These are phyloP conservation scores for Amaranthus tricolor DNA, from an alignment of 179 eudicot species.

Conservation along the genomic window DNA sequence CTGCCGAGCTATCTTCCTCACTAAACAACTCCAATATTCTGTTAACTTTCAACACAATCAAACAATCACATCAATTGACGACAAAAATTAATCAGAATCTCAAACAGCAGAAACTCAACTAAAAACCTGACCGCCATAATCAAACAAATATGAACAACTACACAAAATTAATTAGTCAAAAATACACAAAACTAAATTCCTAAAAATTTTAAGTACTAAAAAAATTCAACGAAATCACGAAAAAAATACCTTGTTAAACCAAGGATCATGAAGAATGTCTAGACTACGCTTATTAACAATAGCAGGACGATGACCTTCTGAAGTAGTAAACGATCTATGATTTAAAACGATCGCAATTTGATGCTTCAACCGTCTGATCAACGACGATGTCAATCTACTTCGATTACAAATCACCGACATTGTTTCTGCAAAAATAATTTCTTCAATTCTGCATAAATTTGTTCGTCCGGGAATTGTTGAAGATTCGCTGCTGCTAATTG, in stretches of 20 bases:
- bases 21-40: background rate
- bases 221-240: background rate
- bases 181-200: background rate
- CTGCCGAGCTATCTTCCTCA: background rate
- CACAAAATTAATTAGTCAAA: background rate
- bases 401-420: conserved; percentile 52
- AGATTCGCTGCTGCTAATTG: background rate
- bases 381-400: conserved; percentile 48
- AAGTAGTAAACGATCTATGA: conserved; percentile 63
- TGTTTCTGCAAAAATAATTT: background rate
- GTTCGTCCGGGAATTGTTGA: background rate
- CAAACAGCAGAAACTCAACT: background rate
- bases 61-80: background rate
- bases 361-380: conserved; percentile 46
- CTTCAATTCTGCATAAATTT: background rate
- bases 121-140: background rate
- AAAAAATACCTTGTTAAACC: conserved; percentile 77
- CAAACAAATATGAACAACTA: background rate
- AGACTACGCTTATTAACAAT: conserved; percentile 81
- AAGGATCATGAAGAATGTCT: conserved; percentile 97
- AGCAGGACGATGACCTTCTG: conserved; percentile 85
- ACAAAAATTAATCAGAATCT: too few relatives aligned
- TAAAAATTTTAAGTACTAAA: background rate
- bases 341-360: conserved; percentile 23
- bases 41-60: background rate